Evolutionary conservation across 495 filamentous ascomycete genomes (phyloP), one percentile per base, ranked within the genome.

Genomic region (Penicillium soppii): DNA sequence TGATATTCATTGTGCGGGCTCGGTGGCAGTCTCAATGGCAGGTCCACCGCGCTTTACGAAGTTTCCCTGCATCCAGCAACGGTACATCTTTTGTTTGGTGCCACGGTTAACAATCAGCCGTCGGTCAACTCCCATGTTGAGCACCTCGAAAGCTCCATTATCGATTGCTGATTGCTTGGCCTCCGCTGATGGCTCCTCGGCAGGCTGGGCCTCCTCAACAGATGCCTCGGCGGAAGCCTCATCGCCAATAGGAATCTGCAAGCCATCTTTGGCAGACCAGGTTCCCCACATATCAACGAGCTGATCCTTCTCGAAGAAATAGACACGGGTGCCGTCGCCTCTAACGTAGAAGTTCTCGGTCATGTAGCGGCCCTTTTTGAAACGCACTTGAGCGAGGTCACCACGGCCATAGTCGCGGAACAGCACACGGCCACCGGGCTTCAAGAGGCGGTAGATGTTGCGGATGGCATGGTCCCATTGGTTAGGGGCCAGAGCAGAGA

Each of bases 291-390:
- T 92, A 29, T 81, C 62, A 27, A 78, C 75, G 53, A 98, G 70
- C 67, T 98, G 86, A 20, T 91, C 85, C 66, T 83, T 77, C 26
- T 95, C 91, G 61, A 98, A 97, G 68, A 98, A 98, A 67, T 97
- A 98, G 6, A 98, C 94, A 19, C 94, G 83, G 7, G 94, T 98
- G 4, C 94, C 94, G 63, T 98, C 94, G 4, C 94, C 94, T 10
- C 94, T 77, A 27, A 96, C 85, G 69, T 98, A 98, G 57, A 97
- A 98, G 63, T 96, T 97, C 74, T 97, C 94, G 43, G 87, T 87
- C 65, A 98, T 74, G 60, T 90, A 97, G 42, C 94, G 79, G 12
- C 88, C 88, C 68, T 94, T 95, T 77, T 90, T 95, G 74, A 98
- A 96, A 43, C 94, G 79, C 41, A 98, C 95, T 77, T 98, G 94